These are phyloP conservation scores for Penicillium turbatum DNA, from an alignment of 495 filamentous ascomycete species.

Conservation along the genomic window DNA sequence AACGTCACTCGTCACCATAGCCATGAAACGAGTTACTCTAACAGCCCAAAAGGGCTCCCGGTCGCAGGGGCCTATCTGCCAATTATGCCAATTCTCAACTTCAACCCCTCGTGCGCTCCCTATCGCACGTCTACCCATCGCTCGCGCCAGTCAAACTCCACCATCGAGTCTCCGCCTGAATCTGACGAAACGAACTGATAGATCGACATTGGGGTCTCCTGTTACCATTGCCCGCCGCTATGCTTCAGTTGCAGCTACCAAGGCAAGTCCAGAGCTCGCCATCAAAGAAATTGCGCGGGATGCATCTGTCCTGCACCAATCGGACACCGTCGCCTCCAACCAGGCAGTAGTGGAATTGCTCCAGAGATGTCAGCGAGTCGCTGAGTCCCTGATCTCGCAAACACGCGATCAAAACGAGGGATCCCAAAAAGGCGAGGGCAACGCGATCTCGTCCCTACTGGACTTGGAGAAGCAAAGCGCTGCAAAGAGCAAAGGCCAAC, in stretches of 20 bases:
- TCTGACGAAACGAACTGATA: slow-evolving; percentile 9
- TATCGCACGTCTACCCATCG: slow-evolving; percentile 15
- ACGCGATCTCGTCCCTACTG: slow-evolving; percentile 48
- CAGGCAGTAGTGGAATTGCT: slow-evolving; percentile 38
- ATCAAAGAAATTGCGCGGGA: slow-evolving; percentile 29
- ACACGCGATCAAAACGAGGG: slow-evolving; percentile 24
- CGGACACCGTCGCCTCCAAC: slow-evolving; percentile 38
- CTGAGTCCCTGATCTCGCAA: slow-evolving; percentile 30
- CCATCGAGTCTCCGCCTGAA: slow-evolving; percentile 16
- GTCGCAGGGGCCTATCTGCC: slow-evolving; percentile 30
- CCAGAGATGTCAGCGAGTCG: slow-evolving; percentile 41
- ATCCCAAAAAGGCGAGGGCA: slow-evolving; percentile 21
- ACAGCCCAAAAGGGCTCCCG: slow-evolving; percentile 24
- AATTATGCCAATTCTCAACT: slow-evolving; percentile 37
- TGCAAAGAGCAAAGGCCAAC: slow-evolving; percentile 9
- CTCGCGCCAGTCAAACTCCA: slow-evolving; percentile 6
- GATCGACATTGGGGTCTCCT: not conserved
- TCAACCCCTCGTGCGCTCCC: slow-evolving; percentile 20
- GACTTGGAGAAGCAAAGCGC: slow-evolving; percentile 41
- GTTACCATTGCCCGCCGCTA: slow-evolving; percentile 5
- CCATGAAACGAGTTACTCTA: slow-evolving; percentile 36
- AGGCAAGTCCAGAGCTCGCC: slow-evolving; percentile 9
- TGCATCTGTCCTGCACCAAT: slow-evolving; percentile 26
- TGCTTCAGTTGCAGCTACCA: slow-evolving; percentile 12
- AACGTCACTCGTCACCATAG: slow-evolving; percentile 7